These are phyloP conservation scores for Andrographis paniculata DNA, from an alignment of 305 asterid genomes.

Conservation along the genomic window DNA sequence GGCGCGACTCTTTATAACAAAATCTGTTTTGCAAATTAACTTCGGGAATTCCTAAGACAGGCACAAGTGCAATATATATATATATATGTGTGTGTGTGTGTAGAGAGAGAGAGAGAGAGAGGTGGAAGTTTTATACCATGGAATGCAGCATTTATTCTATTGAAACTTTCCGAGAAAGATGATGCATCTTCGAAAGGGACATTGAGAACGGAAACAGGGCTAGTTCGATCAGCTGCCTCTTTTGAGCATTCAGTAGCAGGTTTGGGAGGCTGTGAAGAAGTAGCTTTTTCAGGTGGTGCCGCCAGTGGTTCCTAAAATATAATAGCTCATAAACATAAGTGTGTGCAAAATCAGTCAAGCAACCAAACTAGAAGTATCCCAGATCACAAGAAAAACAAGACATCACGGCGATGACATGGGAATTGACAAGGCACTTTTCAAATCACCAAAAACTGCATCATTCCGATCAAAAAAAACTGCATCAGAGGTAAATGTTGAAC, in stretches of 20 bases:
- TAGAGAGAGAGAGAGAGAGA: not conserved
- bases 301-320: constrained; percentile 29
- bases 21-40: no score
- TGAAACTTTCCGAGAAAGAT: constrained; percentile 39
- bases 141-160: constrained; percentile 41
- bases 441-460: no score
- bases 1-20: no score
- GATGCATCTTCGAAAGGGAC: constrained; percentile 41
- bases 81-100: no score
- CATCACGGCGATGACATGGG: no score
- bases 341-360: not conserved
- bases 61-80: no score
- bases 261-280: constrained; percentile 22
- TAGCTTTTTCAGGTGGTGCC: constrained; percentile 23
- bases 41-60: no score
- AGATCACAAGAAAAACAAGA: not conserved
- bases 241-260: constrained; percentile 39
- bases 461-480: no score
- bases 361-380: not conserved
- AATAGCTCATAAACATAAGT: constrained; percentile 1
- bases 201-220: constrained; percentile 55
- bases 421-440: no score
- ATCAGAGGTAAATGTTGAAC: no score
- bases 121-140: constrained; percentile 35
- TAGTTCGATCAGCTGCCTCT: constrained; percentile 44